Percentiles rank a stretch among this genome's conserved stretches.
Evolutionary conservation across 495 filamentous ascomycete genomes (phyloP).

Genomic region (Paragyromitra xinjiangensis): DNA sequence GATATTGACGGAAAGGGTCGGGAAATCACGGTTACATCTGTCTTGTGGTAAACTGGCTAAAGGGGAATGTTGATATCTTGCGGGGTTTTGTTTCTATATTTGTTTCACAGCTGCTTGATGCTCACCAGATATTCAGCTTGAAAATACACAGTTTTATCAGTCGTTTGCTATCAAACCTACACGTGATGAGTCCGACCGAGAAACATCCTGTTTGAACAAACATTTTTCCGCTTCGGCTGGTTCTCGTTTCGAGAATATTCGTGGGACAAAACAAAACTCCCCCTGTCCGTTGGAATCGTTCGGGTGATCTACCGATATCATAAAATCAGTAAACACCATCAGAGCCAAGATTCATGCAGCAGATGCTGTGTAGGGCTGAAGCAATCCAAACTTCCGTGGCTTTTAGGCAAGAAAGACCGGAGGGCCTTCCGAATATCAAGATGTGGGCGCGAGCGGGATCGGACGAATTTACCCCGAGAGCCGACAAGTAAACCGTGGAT

Average conservation of each 20-base stretch:
- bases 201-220: conserved; percentile 16
- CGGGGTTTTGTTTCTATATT: neutral
- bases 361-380: conserved; percentile 13
- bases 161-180: neutral
- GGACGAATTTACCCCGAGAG: conserved; percentile 24
- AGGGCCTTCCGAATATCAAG: neutral
- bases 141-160: neutral
- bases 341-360: conserved; percentile 16
- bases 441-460: neutral
- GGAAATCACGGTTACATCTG: neutral
- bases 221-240: neutral
- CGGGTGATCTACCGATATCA: conserved; percentile 33
- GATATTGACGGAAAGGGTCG: neutral
- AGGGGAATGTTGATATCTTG: neutral
- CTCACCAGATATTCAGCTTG: neutral
- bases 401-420: conserved; percentile 20
- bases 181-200: neutral
- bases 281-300: neutral
- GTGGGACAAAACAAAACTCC: conserved; percentile 12
- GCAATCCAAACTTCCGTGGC: neutral
- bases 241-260: conserved; percentile 24
- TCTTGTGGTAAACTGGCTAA: conserved; percentile 10
- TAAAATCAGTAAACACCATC: neutral
- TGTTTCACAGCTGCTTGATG: neutral
- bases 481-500: conserved; percentile 9